phyloP scores from a whole-genome alignment of 2,329 filamentous ascomycete genomes.

The Aspergillus sclerotialis region DNA sequence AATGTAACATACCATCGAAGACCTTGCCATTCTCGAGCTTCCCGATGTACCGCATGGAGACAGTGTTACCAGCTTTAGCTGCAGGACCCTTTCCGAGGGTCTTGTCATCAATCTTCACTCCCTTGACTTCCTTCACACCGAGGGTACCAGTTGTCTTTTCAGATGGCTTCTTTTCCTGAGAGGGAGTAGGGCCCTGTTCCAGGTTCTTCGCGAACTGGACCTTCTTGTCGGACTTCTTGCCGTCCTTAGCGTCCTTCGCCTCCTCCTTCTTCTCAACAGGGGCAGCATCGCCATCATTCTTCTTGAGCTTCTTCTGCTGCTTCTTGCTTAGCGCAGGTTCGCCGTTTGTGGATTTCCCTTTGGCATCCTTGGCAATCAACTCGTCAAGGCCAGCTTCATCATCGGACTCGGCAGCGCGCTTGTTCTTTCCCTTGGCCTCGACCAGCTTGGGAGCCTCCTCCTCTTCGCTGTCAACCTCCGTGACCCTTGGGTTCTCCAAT shows the following conservation, averaged over 20 bases:
- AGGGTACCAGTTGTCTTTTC: slow-evolving; percentile 51
- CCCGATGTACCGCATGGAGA: slow-evolving; percentile 96
- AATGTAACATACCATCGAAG: slow-evolving; percentile 68
- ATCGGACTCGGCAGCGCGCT: slow-evolving; percentile 68
- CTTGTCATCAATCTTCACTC: slow-evolving; percentile 91
- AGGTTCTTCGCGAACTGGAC: slow-evolving; percentile 99
- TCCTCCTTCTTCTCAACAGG: slow-evolving; percentile 53
- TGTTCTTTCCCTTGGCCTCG: slow-evolving; percentile 67
- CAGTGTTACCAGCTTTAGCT: slow-evolving; percentile 82
- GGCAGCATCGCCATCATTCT: slow-evolving; percentile 89
- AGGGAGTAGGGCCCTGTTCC: slow-evolving; percentile 86
- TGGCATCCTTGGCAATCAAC: slow-evolving; percentile 67
- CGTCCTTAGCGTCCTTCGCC: slow-evolving; percentile 40
- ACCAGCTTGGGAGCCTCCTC: slow-evolving; percentile 55
- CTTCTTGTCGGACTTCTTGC: slow-evolving; percentile 78
- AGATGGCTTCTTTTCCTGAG: slow-evolving; percentile 42
- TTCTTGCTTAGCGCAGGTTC: slow-evolving; percentile 86
- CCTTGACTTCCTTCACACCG: slow-evolving; percentile 72
- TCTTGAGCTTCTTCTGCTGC: slow-evolving; percentile 96
- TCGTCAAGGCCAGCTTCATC: slow-evolving; percentile 68
- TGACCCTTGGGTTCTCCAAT: slow-evolving; percentile 71
- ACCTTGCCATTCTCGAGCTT: slow-evolving; percentile 92
- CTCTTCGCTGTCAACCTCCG: slow-evolving; percentile 74
- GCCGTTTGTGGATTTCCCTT: slow-evolving; percentile 48
- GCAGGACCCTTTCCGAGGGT: slow-evolving; percentile 78